Conservation (phyloP, 306 rosid genomes). For the Oxytropis ochrocephala region DNA sequence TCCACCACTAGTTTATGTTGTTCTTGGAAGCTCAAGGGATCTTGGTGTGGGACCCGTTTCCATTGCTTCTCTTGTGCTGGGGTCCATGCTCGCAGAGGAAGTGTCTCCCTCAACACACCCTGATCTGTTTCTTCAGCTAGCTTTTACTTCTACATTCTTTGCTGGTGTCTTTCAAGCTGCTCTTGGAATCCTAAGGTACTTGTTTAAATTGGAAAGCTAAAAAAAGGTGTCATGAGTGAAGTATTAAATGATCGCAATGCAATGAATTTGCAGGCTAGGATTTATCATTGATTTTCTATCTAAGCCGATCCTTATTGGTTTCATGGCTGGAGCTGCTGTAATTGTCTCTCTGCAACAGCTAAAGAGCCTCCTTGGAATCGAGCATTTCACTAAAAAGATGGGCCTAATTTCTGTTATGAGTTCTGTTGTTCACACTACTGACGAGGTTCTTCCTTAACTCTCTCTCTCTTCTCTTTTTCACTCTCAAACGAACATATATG, state of each 20-base stretch:
- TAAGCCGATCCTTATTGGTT: constrained; percentile 76
- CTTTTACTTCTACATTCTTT: constrained; percentile 72
- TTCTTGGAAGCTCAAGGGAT: constrained; percentile 79
- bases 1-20: constrained; percentile 76
- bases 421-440: constrained; percentile 47
- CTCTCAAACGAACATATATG: background rate
- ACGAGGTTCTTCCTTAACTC: constrained; percentile 48
- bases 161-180: constrained; percentile 83
- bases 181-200: constrained; percentile 83
- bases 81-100: constrained; percentile 73
- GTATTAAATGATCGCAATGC: background rate
- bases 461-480: no score
- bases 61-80: constrained; percentile 74
- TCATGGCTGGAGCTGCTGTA: constrained; percentile 86
- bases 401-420: constrained; percentile 54
- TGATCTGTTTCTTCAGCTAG: constrained; percentile 51
- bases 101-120: constrained; percentile 59
- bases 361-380: constrained; percentile 73
- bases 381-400: constrained; percentile 66
- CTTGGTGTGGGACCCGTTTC: constrained; percentile 84
- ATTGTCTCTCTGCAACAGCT: constrained; percentile 89
- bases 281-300: constrained; percentile 90
- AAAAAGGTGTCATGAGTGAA: no score
- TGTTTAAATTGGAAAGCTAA: no score
- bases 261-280: constrained; percentile 54